Evolutionary conservation across 176 grass and related monocot species (phyloP), one percentile per base, ranked within the genome.

Genomic region (Microstegium vimineum): DNA sequence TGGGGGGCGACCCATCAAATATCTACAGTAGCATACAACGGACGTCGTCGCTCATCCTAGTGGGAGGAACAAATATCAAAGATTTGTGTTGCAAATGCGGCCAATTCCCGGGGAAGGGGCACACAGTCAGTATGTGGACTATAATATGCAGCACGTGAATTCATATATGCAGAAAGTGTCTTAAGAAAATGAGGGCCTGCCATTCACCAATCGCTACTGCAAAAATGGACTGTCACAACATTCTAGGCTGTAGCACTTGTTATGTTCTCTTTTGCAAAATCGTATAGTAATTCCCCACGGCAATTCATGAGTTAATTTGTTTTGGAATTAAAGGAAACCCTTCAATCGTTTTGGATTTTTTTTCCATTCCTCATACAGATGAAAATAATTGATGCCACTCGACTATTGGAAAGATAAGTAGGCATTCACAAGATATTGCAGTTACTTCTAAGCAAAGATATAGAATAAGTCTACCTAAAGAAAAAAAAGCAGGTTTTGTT

Each of bases 1-100:
- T 4, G 36, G 36, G 9, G 7, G 20, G 5, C 23, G 64, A 23
- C 1, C 10, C 2, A 34, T 9, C 69, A 75, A 75, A 68, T 80
- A 86, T 86, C 84, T 54, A 73, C 84, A 64, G 66, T 73, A 16
- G 14, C 61, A 76, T 69, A 32, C 82, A 25, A 3, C 2, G 2
- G 2, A 28, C n/a, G 43, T 42, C 36, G 36, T 37, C 23, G 33
- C 78, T 38, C 36, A 4, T 32, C 6, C 7, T 52, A 32, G 4
- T 49, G 66, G 40, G 52, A 27, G 35, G 62, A 69, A 69, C 17
- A 77, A 84, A 69, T 77, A 84, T 69, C 82, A 5, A 4, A 33
- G 73, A 17, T 76, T 26, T 26, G 10, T 16, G 10, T 47, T 25
- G 38, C 8, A 25, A 34, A 10, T 12, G 17, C 28, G 51, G 5